Percentiles rank a stretch among this genome's conserved stretches.
Evolutionary conservation across 2,329 filamentous ascomycete genomes (phyloP).

Genomic region (Fusarium falciforme): DNA sequence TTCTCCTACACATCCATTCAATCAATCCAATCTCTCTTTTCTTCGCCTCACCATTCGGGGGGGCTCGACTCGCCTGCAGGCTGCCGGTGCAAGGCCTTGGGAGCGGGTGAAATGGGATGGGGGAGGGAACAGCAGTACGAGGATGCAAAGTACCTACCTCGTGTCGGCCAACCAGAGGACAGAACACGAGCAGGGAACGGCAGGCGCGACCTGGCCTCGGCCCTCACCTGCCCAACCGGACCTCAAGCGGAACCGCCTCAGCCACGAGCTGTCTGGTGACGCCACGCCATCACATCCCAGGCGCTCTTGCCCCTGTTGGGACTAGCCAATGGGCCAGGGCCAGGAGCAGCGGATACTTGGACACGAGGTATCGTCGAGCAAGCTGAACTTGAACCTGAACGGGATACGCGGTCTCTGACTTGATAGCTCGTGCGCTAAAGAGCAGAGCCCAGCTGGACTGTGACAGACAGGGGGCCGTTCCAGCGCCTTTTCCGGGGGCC

Average conservation of each 20-base stretch:
- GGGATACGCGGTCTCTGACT: not conserved
- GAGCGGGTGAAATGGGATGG: not conserved
- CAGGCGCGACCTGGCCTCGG: slow-evolving; percentile 5
- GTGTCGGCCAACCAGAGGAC: slow-evolving; percentile 14
- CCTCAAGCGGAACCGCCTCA: slow-evolving; percentile 20
- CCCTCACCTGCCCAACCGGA: slow-evolving; percentile 25
- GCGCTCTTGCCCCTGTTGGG: slow-evolving; percentile 35
- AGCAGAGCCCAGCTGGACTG: not conserved
- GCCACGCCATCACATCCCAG: slow-evolving; percentile 34
- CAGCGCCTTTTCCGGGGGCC: slow-evolving; percentile 28
- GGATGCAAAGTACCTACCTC: slow-evolving; percentile 17
- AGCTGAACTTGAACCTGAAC: slow-evolving; percentile 3
- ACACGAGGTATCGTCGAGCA: slow-evolving; percentile 16
- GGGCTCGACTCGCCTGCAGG: slow-evolving; percentile 15
- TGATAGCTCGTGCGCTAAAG: slow-evolving; percentile 3
- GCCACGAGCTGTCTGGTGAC: slow-evolving; percentile 29
- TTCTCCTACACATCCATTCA: not conserved
- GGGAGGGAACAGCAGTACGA: slow-evolving; percentile 27
- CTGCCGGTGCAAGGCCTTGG: slow-evolving; percentile 4
- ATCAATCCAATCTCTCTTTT: not conserved
- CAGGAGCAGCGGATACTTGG: slow-evolving; percentile 25
- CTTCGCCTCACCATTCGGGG: slow-evolving; percentile 23
- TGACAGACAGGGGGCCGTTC: slow-evolving; percentile 29
- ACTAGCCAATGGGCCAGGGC: slow-evolving; percentile 9
- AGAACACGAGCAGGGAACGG: slow-evolving; percentile 16